Percentiles rank a stretch among this genome's conserved stretches.
These are phyloP conservation scores for Suillus plorans DNA, from an alignment of 768 basidiomycete species.

Conservation along the genomic window DNA sequence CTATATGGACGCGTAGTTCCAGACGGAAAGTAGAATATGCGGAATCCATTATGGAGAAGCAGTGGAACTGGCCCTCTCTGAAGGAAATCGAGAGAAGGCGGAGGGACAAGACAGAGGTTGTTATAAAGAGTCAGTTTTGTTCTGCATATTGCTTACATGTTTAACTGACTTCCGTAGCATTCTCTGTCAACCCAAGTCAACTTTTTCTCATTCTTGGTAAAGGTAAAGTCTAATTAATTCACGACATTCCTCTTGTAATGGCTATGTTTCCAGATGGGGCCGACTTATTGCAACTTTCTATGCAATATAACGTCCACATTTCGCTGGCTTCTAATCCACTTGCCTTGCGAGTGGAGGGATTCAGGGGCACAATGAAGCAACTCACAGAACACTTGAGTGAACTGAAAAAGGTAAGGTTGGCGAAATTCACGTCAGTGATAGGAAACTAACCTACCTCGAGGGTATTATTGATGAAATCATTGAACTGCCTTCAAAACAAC, in stretches of 20 bases:
- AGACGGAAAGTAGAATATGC: constrained; percentile 43
- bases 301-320: constrained; percentile 59
- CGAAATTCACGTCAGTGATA: constrained; percentile 12
- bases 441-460: constrained; percentile 11
- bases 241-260: constrained; percentile 7
- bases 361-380: constrained; percentile 49
- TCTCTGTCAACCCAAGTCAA: constrained; percentile 55
- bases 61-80: constrained; percentile 71
- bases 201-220: constrained; percentile 73
- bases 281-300: constrained; percentile 59
- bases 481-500: constrained; percentile 43
- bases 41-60: constrained; percentile 56
- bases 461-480: constrained; percentile 32
- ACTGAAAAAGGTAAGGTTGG: constrained; percentile 46
- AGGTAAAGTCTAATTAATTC: constrained; percentile 39
- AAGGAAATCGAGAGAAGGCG: constrained; percentile 48
- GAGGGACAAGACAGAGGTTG: constrained; percentile 49
- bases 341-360: constrained; percentile 57
- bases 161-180: constrained; percentile 37
- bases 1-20: constrained; percentile 31
- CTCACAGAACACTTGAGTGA: constrained; percentile 45
- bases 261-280: constrained; percentile 50
- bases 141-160: constrained; percentile 1
- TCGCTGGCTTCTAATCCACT: constrained; percentile 58
- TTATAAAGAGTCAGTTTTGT: constrained; percentile 43